phyloP scores from a whole-genome alignment of 2,329 filamentous ascomycete species.

The Xylariaceae sp. region DNA sequence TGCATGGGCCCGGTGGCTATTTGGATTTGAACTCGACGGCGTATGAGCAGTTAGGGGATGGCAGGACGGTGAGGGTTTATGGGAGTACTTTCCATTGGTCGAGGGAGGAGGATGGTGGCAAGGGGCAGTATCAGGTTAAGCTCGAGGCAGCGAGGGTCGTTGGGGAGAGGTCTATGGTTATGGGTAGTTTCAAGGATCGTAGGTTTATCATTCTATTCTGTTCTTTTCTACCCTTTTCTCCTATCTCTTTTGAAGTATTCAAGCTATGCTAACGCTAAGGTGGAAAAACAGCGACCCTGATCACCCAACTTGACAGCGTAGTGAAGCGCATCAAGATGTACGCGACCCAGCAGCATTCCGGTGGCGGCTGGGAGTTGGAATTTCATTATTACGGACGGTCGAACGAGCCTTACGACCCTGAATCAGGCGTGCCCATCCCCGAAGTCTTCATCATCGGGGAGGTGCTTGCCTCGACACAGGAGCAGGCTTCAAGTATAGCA shows the following conservation, averaged over 20 bases:
- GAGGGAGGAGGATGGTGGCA: conserved; percentile 12
- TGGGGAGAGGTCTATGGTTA: conserved; percentile 43
- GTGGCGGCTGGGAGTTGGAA: conserved; percentile 28
- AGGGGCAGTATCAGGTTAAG: conserved; percentile 42
- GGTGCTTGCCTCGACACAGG: conserved; percentile 41
- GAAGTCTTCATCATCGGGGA: conserved; percentile 48
- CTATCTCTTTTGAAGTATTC: neutral
- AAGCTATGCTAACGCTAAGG: neutral
- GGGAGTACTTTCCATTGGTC: conserved; percentile 36
- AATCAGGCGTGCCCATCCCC: neutral
- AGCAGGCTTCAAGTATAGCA: conserved; percentile 40
- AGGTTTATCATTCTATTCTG: no score
- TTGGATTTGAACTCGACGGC: conserved; percentile 38
- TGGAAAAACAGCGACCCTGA: conserved; percentile 38
- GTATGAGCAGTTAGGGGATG: conserved; percentile 41
- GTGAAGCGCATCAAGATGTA: conserved; percentile 31
- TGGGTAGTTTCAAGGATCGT: conserved; percentile 44
- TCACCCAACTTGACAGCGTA: conserved; percentile 37
- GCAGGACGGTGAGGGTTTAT: conserved; percentile 37
- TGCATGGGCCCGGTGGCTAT: conserved; percentile 47
- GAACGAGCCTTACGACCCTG: conserved; percentile 17
- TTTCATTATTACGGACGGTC: conserved; percentile 45
- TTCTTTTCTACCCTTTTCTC: no score
- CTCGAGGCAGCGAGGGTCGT: conserved; percentile 42
- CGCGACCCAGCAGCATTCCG: conserved; percentile 18